Base-by-base conservation (phyloP, 371 early-diverging fungal genomes). In the Zancudomyces culisetae region DNA sequence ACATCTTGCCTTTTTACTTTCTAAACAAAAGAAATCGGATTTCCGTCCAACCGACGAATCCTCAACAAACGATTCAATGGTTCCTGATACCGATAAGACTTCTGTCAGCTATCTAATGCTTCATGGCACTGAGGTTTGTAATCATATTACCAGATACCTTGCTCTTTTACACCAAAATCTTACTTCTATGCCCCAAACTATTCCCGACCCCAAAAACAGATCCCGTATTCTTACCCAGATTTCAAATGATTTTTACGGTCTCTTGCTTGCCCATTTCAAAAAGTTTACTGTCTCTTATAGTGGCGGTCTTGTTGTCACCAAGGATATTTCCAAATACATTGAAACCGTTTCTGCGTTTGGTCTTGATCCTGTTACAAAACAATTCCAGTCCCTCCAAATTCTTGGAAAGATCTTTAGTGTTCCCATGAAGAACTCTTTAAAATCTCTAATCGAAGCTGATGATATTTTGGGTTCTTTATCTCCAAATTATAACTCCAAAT, bases 341-440 rank as follows among this genome's bases (percentile, higher is more conserved):
- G 87, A 92, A 61, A 65, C 76, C 0, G 78, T 96, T 35, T 61
- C 72, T 41, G 62, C 65, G 35, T 91, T 89, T 70, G 80, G 79
- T 52, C 69, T 89, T 35, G 73, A 83, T 10, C 61, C 65, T 15
- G 62, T 96, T 18, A 77, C 76, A 52, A 87, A 88, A 53, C 74
- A 86, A 27, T 93, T 92, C 64, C 83, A 85, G 49, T 78, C 90
- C 74, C 64, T 96, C n/a, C 81, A 86, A 53, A 87, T 93, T 53
- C 65, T 96, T 13, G 87, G 86, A 54, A 90, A 87, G 52, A 75
- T 96, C 12, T 92, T 84, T 59, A 66, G 88, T 40, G 91, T 88
- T 18, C 83, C 80, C 56, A 85, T 90, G n/a, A 87, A 88, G 51
- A 85, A n/a, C n/a, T n/a, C 83, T 49, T 64, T 92, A 29, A 80